Base-by-base conservation (phyloP, 1,139 yeast species). In the Dujonia santamariae region DNA sequence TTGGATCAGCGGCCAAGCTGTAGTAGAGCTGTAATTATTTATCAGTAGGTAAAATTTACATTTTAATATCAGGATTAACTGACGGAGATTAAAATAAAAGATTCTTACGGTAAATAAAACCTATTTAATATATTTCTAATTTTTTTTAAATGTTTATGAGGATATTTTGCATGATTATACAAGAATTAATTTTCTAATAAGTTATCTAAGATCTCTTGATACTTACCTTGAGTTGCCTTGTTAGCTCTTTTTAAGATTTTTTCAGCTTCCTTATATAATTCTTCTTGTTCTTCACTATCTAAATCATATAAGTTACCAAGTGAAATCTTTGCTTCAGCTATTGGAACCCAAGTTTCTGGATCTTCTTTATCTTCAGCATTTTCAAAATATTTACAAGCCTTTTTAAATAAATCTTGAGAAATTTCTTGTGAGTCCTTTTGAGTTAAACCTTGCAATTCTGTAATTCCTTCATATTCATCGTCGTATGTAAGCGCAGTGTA, bases 271-370 rank as follows among this genome's bases (percentile, higher is more conserved):
- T 61, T 53, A 53, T 88, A 88, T 36, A 72, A 60, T 11, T 64
- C 48, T 40, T 80, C 84, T 57, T 86, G 95, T 31, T 80, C 80
- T 24, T 62, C 59, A 35, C 84, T 71, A 25, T 82, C 88, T 28
- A 75, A 61, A 8, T 79, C 84, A 44, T 73, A 67, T 38, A 87
- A 54, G 50, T 88, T 88, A 7, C 90, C 97, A 46, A 85, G 63
- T 11, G 83, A 75, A 24, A 90, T 85, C 52, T 78, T 69, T 1
- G 95, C 90, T 55, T 92, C 97, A 2, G 96, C 96, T 29, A 84
- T 64, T 45, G 75, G 75, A 5, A 80, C 96, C 84, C 92, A 83
- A 7, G 83, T 68, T 39, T 81, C 83, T 0, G 95, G 95, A 25
- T 82, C 86, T 34, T 81, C 86, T 20, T 77, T 78, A 35, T 79